Evolutionary conservation across 306 rosid genomes (phyloP).

Genomic region (Acacia acuminata): DNA sequence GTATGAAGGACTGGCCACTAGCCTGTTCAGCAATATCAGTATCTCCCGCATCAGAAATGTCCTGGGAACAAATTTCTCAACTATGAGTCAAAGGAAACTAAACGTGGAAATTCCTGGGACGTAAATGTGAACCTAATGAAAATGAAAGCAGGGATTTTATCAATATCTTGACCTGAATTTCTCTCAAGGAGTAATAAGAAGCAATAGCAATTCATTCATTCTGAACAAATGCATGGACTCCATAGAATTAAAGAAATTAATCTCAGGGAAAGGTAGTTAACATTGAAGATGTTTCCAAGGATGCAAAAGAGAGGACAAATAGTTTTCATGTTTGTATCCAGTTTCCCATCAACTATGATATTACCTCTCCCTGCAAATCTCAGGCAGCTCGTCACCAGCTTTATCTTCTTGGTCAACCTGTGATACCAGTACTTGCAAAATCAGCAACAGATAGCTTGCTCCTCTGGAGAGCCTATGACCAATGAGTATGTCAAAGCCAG

Average conservation of each 20-base stretch:
- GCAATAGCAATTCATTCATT: not conserved
- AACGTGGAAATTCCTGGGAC: slow-evolving; percentile 6
- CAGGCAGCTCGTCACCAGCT: slow-evolving; percentile 40
- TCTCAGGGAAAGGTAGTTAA: not conserved
- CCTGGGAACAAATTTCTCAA: slow-evolving; percentile 46
- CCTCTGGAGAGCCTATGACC: slow-evolving; percentile 49
- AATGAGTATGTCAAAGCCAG: slow-evolving; percentile 75
- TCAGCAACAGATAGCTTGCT: slow-evolving; percentile 65
- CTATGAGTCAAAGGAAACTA: slow-evolving; percentile 15
- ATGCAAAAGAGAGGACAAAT: not conserved
- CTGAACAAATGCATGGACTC: not conserved
- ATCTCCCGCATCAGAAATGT: slow-evolving; percentile 85
- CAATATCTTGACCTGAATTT: slow-evolving; percentile 9
- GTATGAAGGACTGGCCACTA: slow-evolving; percentile 69
- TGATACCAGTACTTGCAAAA: slow-evolving; percentile 66
- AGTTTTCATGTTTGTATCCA: not conserved
- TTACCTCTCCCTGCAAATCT: slow-evolving; percentile 78
- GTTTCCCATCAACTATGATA: not conserved
- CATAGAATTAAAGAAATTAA: not conserved
- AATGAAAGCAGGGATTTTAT: not conserved
- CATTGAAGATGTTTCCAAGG: not conserved
- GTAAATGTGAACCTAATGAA: not conserved
- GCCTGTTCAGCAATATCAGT: slow-evolving; percentile 80
- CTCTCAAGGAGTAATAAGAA: not conserved
- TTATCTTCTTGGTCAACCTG: slow-evolving; percentile 56